phyloP scores from a whole-genome alignment of 2,329 filamentous ascomycete genomes.

The Berkeleyomyces basicola region DNA sequence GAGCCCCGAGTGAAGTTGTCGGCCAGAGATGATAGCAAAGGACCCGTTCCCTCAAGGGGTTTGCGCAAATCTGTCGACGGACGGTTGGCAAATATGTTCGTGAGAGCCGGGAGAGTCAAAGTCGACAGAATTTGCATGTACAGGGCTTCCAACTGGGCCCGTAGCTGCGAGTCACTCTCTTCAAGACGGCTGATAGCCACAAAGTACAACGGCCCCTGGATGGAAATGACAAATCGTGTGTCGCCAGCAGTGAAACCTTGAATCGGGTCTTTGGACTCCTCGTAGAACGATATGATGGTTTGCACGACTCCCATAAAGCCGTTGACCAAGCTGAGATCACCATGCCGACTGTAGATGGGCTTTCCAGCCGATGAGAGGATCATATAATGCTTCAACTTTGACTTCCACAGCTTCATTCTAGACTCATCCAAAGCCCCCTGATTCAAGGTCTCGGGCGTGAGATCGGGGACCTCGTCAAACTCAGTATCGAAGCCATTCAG shows the following conservation, averaged over 20 bases:
- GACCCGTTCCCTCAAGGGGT: conserved; percentile 81
- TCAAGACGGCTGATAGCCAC: conserved; percentile 81
- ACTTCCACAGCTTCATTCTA: conserved; percentile 62
- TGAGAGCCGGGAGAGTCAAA: conserved; percentile 71
- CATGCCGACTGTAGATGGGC: conserved; percentile 91
- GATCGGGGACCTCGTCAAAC: conserved; percentile 56
- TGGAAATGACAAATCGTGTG: conserved; percentile 70
- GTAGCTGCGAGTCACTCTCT: conserved; percentile 82
- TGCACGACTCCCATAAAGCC: conserved; percentile 90
- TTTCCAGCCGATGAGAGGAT: conserved; percentile 93
- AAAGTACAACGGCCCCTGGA: conserved; percentile 76
- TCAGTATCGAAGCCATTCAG: conserved; percentile 57
- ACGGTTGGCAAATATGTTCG: conserved; percentile 71
- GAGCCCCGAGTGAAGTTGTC: conserved; percentile 92
- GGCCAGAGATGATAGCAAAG: conserved; percentile 74
- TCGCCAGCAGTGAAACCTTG: conserved; percentile 75
- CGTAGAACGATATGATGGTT: conserved; percentile 94
- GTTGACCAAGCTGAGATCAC: conserved; percentile 76
- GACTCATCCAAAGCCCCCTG: conserved; percentile 33
- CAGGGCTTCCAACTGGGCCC: conserved; percentile 74
- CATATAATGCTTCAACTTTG: conserved; percentile 92
- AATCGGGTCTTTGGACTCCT: conserved; percentile 60
- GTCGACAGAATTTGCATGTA: conserved; percentile 99
- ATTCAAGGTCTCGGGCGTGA: conserved; percentile 14
- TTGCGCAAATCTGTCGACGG: conserved; percentile 88